Evolutionary conservation across 331 rosid species (phyloP).

Genomic region (Pyracantha coccinea): DNA sequence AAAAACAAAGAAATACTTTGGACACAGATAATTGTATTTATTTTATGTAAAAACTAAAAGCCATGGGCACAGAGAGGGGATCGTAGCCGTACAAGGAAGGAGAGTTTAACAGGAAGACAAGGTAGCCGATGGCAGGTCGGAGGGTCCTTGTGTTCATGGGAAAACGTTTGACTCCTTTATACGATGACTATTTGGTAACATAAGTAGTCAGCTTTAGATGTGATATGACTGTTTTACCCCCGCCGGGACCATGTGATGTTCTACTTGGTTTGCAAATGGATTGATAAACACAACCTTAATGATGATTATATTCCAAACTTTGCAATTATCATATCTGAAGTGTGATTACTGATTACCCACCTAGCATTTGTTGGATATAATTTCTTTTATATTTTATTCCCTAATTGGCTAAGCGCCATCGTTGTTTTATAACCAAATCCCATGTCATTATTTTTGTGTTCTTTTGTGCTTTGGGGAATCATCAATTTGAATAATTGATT

Average conservation of each 20-base stretch:
- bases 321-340: no score
- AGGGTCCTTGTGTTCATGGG: constrained; percentile 10
- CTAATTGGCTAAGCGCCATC: no score
- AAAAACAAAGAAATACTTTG: neutral
- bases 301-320: no score
- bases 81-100: constrained; percentile 10
- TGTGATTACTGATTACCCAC: no score
- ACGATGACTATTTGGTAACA: constrained; percentile 24
- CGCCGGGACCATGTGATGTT: neutral
- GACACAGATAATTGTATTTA: neutral
- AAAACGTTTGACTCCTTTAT: constrained; percentile 14
- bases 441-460: no score
- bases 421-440: no score
- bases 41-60: neutral
- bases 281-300: no score
- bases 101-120: constrained; percentile 2
- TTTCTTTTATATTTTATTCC: no score
- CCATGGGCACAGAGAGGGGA: neutral
- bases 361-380: no score
- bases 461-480: no score
- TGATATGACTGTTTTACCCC: neutral
- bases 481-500: no score
- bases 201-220: neutral
- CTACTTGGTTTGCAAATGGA: neutral
- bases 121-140: neutral